Base-by-base conservation (phyloP, 768 basidiomycete species). In the Leucogyrophana mollusca region DNA sequence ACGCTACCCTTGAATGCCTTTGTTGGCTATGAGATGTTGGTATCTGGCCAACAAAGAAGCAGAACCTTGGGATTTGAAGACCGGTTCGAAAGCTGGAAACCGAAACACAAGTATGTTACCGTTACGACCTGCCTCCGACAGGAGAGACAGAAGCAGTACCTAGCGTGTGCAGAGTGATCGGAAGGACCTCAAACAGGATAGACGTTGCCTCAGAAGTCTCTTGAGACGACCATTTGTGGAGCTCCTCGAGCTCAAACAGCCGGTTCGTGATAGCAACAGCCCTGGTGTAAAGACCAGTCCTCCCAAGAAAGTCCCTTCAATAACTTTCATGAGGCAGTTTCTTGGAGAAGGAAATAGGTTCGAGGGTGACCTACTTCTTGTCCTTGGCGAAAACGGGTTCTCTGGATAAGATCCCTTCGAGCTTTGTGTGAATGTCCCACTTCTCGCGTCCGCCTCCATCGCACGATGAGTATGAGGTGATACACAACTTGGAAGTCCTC, bases 301-400 rank as follows among this genome's bases (percentile, higher is more conserved):
- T 75, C 11, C 73, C 72, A 59, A 83, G 68, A 56, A 81, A 85
- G 3, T 77, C 69, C 45, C 84, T 85, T 45, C 11, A 52, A 11
- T 34, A 38, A n/a, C 22, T 35, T 43, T 18, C 18, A n/a, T n/a
- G 17, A 18, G 39, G 18, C 45, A 16, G 27, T 20, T 25, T 32
- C n/a, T 4, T 13, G 30, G 6, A 6, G 16, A 40, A 22, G 43
- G 20, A 20, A 18, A 4, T 13, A 10, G 8, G 7, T 24, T 30
- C 9, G 23, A 10, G n/a, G 9, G 11, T 3, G 13, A 42, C 56
- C 43, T 45, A 83, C 85, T 76, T 76, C 23, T 66, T 56, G 1
- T 74, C 68, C 57, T 84, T 85, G 59, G 83, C 76, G 43, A 87
- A 86, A 11, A 72, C 59, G 0, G 78, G 73, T 45, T 88, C 86